Percentiles rank a stretch among this genome's conserved stretches.
Evolutionary conservation across 345 rosid species (phyloP).

Genomic region (Fremontodendron californicum): DNA sequence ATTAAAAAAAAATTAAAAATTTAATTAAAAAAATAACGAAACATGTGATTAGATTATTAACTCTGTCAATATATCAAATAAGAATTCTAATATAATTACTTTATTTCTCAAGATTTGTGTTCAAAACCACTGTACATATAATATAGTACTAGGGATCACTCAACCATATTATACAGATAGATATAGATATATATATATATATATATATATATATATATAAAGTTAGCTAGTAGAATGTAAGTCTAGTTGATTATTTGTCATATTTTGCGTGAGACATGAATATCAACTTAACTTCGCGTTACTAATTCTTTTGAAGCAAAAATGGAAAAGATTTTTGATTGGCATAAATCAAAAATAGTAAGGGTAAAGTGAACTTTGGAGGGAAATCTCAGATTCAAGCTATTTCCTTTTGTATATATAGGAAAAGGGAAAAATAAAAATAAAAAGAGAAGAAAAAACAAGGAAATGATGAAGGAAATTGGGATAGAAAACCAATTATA

Average conservation of each 20-base stretch:
- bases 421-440: too few species aligned
- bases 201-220: too few species aligned
- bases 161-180: not conserved
- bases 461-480: not conserved
- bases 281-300: not conserved
- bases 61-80: too few species aligned
- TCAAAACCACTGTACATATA: not conserved
- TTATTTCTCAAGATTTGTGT: not conserved
- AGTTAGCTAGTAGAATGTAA: not conserved
- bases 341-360: not conserved
- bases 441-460: not conserved
- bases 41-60: too few species aligned
- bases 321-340: not conserved
- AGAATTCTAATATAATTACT: not conserved
- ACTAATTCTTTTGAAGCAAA: not conserved
- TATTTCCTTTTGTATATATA: too few species aligned
- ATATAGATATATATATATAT: not conserved
- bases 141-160: not conserved
- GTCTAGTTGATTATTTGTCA: not conserved
- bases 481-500: not conserved
- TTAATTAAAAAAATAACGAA: too few species aligned
- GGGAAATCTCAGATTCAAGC: not conserved
- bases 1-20: too few species aligned
- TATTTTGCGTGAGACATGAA: not conserved
- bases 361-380: not conserved